Percentiles rank a stretch among this genome's conserved stretches.
phyloP scores from a whole-genome alignment of 441 rosid genomes.

The Gossypium aridum region DNA sequence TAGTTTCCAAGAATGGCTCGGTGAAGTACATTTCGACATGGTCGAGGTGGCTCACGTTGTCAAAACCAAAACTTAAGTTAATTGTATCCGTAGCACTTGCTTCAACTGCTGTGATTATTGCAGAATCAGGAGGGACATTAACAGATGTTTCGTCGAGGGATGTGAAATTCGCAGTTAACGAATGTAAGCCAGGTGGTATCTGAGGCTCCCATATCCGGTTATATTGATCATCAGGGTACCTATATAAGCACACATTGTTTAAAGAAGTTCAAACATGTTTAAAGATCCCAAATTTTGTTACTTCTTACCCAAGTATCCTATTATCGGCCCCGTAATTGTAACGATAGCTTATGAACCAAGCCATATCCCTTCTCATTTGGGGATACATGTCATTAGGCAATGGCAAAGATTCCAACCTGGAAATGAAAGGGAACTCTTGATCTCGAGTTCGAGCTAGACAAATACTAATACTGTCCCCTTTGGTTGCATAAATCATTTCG shows the following conservation, averaged over 20 bases:
- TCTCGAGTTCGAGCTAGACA: neutral
- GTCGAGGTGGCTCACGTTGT: neutral
- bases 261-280: neutral
- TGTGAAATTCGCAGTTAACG: neutral
- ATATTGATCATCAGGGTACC: slow-evolving; percentile 2
- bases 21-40: slow-evolving; percentile 2
- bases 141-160: neutral
- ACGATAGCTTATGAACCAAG: neutral
- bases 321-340: neutral
- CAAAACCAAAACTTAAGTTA: neutral
- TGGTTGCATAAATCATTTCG: neutral
- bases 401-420: neutral
- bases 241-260: neutral
- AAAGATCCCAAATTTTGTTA: neutral
- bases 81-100: neutral
- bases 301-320: neutral
- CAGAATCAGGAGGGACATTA: neutral
- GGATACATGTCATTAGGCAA: neutral
- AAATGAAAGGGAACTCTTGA: neutral
- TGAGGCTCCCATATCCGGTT: neutral
- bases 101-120: neutral
- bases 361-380: neutral
- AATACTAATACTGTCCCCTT: neutral
- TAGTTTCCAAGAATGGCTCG: neutral
- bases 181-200: neutral